These are phyloP conservation scores for Emmonsia crescens DNA, from an alignment of 2,329 filamentous ascomycete species.

Conservation along the genomic window DNA sequence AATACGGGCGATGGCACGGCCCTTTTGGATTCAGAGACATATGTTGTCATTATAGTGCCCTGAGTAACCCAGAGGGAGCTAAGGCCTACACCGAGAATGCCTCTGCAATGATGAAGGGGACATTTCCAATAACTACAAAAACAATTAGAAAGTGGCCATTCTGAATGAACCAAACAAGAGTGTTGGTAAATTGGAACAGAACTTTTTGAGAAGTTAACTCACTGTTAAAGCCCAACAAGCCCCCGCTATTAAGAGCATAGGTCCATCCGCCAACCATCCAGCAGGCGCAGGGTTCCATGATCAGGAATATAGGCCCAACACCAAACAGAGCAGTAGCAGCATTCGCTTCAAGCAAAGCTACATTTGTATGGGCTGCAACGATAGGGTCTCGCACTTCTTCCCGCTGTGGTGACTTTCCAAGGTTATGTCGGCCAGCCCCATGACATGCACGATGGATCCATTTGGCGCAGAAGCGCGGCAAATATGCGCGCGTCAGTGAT, in stretches of 20 bases:
- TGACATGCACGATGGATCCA: no score
- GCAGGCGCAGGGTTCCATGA: slow-evolving; percentile 34
- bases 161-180: neutral
- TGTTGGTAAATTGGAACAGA: neutral
- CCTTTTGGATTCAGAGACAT: slow-evolving; percentile 35
- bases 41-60: slow-evolving; percentile 41
- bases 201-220: slow-evolving; percentile 4
- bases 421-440: no score
- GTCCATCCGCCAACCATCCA: slow-evolving; percentile 38
- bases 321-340: slow-evolving; percentile 36
- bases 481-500: neutral
- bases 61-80: slow-evolving; percentile 39
- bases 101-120: slow-evolving; percentile 35
- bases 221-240: slow-evolving; percentile 36
- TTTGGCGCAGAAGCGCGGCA: neutral
- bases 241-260: slow-evolving; percentile 37
- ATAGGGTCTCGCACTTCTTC: no score
- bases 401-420: no score
- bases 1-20: slow-evolving; percentile 34
- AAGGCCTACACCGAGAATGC: slow-evolving; percentile 37
- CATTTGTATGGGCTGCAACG: slow-evolving; percentile 38
- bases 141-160: neutral
- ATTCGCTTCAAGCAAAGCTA: slow-evolving; percentile 35
- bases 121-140: slow-evolving; percentile 25
- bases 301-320: slow-evolving; percentile 35